Evolutionary conservation across 352 stramenopile species (phyloP).

Genomic region (Blastocystis sp.): DNA sequence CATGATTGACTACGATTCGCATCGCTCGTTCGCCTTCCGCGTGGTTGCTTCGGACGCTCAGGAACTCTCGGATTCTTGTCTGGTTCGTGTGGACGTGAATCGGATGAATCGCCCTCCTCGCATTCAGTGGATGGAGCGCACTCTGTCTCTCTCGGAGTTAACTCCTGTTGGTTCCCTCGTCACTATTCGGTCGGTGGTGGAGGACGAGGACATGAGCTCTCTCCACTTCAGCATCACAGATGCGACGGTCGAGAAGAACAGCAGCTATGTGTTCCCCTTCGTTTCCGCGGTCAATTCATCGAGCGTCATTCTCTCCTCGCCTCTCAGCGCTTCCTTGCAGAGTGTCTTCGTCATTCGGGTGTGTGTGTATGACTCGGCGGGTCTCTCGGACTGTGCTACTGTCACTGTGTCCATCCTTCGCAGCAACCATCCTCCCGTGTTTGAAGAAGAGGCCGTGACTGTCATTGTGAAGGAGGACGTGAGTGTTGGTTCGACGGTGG

Average conservation of each 20-base stretch:
- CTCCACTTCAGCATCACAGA: not conserved
- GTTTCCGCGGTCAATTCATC: not conserved
- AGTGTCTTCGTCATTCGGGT: not conserved
- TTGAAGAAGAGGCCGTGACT: not conserved
- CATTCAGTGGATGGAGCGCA: not conserved
- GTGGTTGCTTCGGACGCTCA: constrained; percentile 7
- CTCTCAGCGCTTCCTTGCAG: not conserved
- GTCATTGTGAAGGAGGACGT: not conserved
- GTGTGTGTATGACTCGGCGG: not conserved
- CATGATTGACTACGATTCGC: not conserved
- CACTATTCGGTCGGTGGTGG: not conserved
- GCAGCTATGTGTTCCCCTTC: not conserved
- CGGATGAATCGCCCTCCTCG: not conserved
- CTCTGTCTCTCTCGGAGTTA: not conserved
- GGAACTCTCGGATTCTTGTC: constrained; percentile 6
- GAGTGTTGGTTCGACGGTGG: not conserved
- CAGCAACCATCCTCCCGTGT: not conserved
- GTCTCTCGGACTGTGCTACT: not conserved
- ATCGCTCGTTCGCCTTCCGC: not conserved
- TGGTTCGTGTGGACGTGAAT: not conserved
- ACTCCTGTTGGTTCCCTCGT: not conserved
- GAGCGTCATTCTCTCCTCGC: not conserved
- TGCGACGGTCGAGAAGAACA: not conserved
- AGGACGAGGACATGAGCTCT: not conserved
- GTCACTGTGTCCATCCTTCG: not conserved